Evolutionary conservation across 805 yeast genomes (phyloP).

Genomic region (Lipomyces anomalus): DNA sequence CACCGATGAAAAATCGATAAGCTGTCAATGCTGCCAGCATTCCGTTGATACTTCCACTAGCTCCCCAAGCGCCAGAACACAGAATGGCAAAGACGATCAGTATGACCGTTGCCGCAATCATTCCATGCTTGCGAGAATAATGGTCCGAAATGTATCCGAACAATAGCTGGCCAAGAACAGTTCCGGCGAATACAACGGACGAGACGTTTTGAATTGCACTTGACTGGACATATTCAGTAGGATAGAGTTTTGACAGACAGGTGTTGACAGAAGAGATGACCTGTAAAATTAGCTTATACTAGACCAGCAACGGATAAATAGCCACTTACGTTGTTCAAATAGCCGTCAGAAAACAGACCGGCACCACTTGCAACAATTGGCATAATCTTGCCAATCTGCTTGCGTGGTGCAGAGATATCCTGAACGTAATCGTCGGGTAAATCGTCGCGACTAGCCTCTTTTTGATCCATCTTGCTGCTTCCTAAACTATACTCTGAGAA

Average conservation of each 20-base stretch:
- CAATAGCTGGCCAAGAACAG: slow-evolving; percentile 74
- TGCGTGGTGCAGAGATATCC: no score
- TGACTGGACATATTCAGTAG: slow-evolving; percentile 54
- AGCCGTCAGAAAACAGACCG: slow-evolving; percentile 90
- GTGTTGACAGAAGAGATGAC: slow-evolving; percentile 73
- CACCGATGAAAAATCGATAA: slow-evolving; percentile 81
- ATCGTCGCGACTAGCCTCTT: no score
- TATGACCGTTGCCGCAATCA: slow-evolving; percentile 71
- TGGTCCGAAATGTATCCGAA: slow-evolving; percentile 82
- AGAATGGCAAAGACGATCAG: slow-evolving; percentile 73
- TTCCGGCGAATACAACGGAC: slow-evolving; percentile 87
- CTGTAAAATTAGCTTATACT: background rate
- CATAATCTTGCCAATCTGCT: slow-evolving; percentile 42
- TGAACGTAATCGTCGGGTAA: no score
- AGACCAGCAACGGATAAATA: no score
- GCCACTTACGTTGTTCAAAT: slow-evolving; percentile 56
- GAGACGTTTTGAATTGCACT: slow-evolving; percentile 73
- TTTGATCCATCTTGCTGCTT: no score
- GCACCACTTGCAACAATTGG: slow-evolving; percentile 83
- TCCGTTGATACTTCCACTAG: slow-evolving; percentile 59
- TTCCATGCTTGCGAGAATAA: slow-evolving; percentile 73
- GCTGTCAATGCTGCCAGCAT: slow-evolving; percentile 78
- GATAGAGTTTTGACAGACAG: slow-evolving; percentile 62
- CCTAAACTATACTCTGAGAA: no score
- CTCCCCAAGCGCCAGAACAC: slow-evolving; percentile 86